Base-by-base conservation (phyloP, 2,329 filamentous ascomycete genomes). In the Diaporthe vaccinii region DNA sequence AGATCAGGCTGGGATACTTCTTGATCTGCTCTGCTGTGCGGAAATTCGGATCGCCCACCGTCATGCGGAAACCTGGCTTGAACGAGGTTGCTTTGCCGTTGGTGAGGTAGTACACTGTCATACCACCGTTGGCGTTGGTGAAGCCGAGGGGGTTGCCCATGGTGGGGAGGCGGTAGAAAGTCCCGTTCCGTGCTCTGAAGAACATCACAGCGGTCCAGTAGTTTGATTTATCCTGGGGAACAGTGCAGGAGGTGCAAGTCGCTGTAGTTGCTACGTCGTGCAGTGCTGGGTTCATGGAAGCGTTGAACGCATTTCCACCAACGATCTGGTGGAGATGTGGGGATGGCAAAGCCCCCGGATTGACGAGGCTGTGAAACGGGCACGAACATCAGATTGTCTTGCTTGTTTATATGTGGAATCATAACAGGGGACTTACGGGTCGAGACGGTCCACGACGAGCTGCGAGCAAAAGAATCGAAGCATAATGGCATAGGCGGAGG, bases 91-190 rank as follows among this genome's bases (percentile, higher is more conserved):
- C 39, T 15, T 74, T 69, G 20, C 55, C 65, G 41, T 55, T 65
- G 3, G 59, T 41, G 7, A 74, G 46, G 73, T 85, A 85, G 79
- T 86, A 86, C 6, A 86, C 84, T 2, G 84, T 81, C 55, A 85
- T 82, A 71, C 84, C 84, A 31, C 83, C 84, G 6, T 80, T 78
- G 2, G 88, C 81, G 85, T 89, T 74, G 90, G 89, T 76, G 90
- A 89, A 44, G 81, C 25, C 82, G 12, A 31, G 51, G 6, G 36
- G 58, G 46, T 72, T 75, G 15, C 53, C 51, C 49, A 75, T 72
- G 22, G 59, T 69, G 7, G 73, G 73, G 12, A 75, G 65, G 25
- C 73, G 55, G 20, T 75, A 59, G 57, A 75, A 72, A 2, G 65
- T 75, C 10, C 67, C 73, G 20, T 75, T 75, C 7, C 58, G 36